Base-by-base conservation (phyloP, 2,329 filamentous ascomycete genomes). In the Alternaria sp. region DNA sequence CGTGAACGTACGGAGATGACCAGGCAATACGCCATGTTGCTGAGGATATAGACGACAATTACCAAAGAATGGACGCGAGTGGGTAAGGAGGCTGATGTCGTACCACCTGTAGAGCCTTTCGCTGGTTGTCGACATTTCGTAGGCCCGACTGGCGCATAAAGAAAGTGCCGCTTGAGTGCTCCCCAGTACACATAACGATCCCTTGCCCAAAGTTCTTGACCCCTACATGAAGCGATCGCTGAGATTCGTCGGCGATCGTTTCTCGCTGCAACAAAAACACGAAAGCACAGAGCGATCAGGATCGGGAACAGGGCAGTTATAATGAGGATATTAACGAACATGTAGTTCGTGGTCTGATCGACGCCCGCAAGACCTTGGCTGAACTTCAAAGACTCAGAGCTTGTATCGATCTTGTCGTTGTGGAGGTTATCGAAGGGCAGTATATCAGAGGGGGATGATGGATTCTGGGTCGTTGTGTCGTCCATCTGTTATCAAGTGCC, bases 1-100 rank as follows among this genome's bases (percentile, higher is more conserved):
- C 93, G 71, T 83, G 89, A 25, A 86, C 89, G 51, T 74, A 89
- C 66, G 86, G 97, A 80, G 36, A 76, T 76, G 63, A 79, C 76
- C 41, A 77, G 67, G 48, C 74, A 79, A 63, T 81, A 80, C 32
- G 74, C 72, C 20, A 80, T 64, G 54, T 81, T 81, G 65, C 80
- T 75, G 20, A 69, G 73, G 6, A 80, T 60, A 64, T 82, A 82
- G 8, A 76, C 63, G 12, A 76, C n/a, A 18, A 83, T 73, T 61
- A 80, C 78, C 43, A 81, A 65, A 3, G 73, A 71, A 57, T 82
- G 80, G 50, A 81, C 72, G 43, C 80, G 73, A 45, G 73, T 76
- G 4, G 81, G 80, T 4, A 82, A 70, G 2, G 76, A 80, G 27
- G 79, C 79, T 14, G 81, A 71, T 54, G 78, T 80, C 53, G 80